Evolutionary conservation across 805 yeast species (phyloP), one percentile per base, ranked within the genome.

Genomic region (Lipomyces spencermartinsiae): DNA sequence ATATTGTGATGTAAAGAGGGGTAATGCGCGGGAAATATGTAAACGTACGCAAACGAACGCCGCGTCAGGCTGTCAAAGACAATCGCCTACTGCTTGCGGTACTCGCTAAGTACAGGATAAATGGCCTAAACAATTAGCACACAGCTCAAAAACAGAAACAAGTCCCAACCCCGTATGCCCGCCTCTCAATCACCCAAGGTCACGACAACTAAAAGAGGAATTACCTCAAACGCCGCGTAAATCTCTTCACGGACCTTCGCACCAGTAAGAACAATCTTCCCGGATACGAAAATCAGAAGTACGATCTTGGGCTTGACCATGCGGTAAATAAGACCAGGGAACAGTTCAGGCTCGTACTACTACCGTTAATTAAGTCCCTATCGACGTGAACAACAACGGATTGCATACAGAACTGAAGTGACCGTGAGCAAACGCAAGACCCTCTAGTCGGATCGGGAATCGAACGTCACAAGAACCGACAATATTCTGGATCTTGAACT

Each of bases 271-370:
- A 95, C 99, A 80, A 95, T 95, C 80, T 95, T 95, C 43, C 99
- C 99, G 35, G 97, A 91, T 61, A 95, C 99, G 79, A 95, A 95
- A 74, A 95, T 93, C 81, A 95, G 85, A 76, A 95, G 83, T 63
- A 95, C 99, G 81, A 95, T 95, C 80, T 95, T 95, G 19, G 99
- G 99, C 79, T 94, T 94, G 74, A 95, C 99, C 99, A 95, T 95
- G 85, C 99, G 92, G 84, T 95, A 95, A 81, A 95, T 95, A 75
- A 95, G 85, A 77, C 99, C 99, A 2, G 99, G 99, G 80, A 95
- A 95, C 78, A 95, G 83, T 80, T 95, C 99, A 2, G 99, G 99
- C 80, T 95, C 99, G 78, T 95, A 95, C 58, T 67, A 63, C 65
- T 63, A 68, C 16, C 9, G 56, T 53, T 22, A 53, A 31, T 8